Evolutionary conservation across 495 filamentous ascomycete genomes (phyloP).

Genomic region (Hypoxylon trugodes): DNA sequence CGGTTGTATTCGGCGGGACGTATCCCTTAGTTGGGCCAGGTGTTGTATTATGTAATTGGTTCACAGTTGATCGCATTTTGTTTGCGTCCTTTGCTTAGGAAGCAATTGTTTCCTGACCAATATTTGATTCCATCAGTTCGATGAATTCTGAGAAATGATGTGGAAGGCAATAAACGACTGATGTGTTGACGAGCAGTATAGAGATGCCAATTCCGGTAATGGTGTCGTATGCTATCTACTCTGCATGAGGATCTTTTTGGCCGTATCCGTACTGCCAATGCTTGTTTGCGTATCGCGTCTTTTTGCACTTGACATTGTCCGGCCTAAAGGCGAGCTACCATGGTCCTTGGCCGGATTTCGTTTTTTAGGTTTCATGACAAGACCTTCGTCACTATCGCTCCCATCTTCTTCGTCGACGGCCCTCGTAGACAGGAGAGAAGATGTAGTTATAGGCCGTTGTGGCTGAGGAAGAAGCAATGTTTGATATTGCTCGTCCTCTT

Average conservation of each 20-base stretch:
- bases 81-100: background rate
- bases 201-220: background rate
- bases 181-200: background rate
- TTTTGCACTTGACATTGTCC: constrained; percentile 44
- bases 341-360: constrained; percentile 32
- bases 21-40: background rate
- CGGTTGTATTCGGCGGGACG: background rate
- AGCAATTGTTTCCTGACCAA: background rate
- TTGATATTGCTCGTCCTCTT: constrained; percentile 44
- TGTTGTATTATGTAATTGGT: background rate
- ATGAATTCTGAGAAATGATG: background rate
- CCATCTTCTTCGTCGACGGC: constrained; percentile 61
- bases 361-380: constrained; percentile 54
- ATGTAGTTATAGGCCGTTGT: constrained; percentile 36
- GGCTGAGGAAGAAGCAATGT: constrained; percentile 38
- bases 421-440: constrained; percentile 38
- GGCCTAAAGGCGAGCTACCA: constrained; percentile 42
- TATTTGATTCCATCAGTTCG: background rate
- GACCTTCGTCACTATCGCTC: constrained; percentile 64
- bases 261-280: constrained; percentile 63
- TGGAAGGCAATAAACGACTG: background rate
- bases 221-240: constrained; percentile 17
- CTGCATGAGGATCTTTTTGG: constrained; percentile 59
- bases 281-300: constrained; percentile 62
- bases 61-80: background rate